A percentile compares a stretch with the other conserved stretches of the same genome.
Conservation (phyloP, 352 stramenopile genomes). For the Phytopythium chamaehyphon region DNA sequence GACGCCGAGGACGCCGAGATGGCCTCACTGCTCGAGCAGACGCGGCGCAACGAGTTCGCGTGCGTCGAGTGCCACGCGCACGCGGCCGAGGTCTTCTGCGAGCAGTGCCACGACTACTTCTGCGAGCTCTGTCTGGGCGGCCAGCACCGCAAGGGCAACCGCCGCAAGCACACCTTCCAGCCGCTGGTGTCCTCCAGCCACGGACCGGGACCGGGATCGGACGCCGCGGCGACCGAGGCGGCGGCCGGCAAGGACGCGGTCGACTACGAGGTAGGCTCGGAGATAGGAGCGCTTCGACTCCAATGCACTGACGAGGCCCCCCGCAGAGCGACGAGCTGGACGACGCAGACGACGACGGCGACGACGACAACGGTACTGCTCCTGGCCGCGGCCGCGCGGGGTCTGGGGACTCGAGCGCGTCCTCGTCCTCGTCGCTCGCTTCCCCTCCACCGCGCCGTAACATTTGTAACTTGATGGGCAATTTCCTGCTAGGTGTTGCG, state of each 20-base stretch:
- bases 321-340: constrained; percentile 30
- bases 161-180: constrained; percentile 74
- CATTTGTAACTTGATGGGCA: constrained; percentile 87
- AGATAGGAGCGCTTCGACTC: neutral
- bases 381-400: constrained; percentile 13
- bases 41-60: constrained; percentile 34
- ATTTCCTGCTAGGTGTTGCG: constrained; percentile 77
- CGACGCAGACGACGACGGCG: constrained; percentile 36
- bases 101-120: constrained; percentile 89
- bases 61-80: constrained; percentile 72
- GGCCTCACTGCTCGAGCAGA: constrained; percentile 24
- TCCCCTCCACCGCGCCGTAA: constrained; percentile 44
- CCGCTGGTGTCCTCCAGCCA: constrained; percentile 29
- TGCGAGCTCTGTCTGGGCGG: constrained; percentile 79
- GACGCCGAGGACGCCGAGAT: constrained; percentile 19
- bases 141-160: constrained; percentile 84
- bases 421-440: constrained; percentile 5
- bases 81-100: constrained; percentile 74
- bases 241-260: constrained; percentile 31
- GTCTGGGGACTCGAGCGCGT: constrained; percentile 20
- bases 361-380: constrained; percentile 33
- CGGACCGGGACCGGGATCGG: neutral
- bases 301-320: neutral
- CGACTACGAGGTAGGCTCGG: constrained; percentile 25
- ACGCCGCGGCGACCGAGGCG: constrained; percentile 15